phyloP scores from a whole-genome alignment of 176 grass and related monocot species.

The Triticum timopheevii region DNA sequence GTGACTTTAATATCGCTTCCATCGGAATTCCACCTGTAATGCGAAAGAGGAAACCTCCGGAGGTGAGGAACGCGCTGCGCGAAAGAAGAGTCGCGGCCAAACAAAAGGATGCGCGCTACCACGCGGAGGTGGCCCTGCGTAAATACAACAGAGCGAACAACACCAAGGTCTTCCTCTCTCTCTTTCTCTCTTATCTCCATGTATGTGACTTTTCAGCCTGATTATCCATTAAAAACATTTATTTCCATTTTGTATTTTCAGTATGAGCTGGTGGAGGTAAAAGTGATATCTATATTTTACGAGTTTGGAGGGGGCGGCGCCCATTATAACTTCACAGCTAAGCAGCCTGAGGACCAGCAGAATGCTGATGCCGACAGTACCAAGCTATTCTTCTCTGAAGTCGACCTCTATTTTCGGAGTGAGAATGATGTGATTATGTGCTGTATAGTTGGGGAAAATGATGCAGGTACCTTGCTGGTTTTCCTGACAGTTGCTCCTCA shows the following conservation, averaged over 20 bases:
- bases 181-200: background rate
- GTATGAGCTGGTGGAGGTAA: background rate
- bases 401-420: background rate
- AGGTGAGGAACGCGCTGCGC: background rate
- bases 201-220: background rate
- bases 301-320: conserved; percentile 5
- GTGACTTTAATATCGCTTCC: too few species aligned
- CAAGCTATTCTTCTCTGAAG: conserved; percentile 16
- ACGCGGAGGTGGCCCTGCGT: background rate
- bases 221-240: background rate
- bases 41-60: background rate
- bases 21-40: background rate
- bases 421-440: conserved; percentile 22
- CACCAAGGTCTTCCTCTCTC: background rate
- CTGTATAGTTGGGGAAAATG: background rate
- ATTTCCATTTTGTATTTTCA: background rate
- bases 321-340: conserved; percentile 29
- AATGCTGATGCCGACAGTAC: background rate
- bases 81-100: background rate
- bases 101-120: background rate
- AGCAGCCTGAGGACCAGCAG: background rate
- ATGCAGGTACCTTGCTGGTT: background rate
- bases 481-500: background rate
- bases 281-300: conserved; percentile 1
- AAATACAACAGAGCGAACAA: conserved; percentile 2